These are phyloP conservation scores for Aspergillus proliferans DNA, from an alignment of 2,329 filamentous ascomycete species.

Conservation along the genomic window DNA sequence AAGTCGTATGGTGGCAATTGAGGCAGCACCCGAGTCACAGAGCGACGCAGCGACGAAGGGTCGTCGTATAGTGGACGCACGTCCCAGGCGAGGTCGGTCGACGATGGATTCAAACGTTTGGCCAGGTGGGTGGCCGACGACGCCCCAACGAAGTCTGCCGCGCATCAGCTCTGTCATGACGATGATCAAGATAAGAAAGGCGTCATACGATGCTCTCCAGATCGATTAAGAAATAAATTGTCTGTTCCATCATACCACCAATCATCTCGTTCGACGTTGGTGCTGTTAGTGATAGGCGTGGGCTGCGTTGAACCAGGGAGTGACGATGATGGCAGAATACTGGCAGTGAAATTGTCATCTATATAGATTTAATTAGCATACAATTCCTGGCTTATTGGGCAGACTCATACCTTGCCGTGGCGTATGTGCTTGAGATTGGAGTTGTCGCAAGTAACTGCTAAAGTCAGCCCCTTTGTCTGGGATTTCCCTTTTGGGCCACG, in stretches of 20 bases:
- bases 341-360: conserved; percentile 5
- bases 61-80: conserved; percentile 31
- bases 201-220: conserved; percentile 29
- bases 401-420: conserved; percentile 7
- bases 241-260: conserved; percentile 36
- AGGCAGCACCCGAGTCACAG: conserved; percentile 23
- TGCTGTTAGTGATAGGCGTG: conserved; percentile 12
- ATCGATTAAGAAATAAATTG: conserved; percentile 29
- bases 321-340: neutral
- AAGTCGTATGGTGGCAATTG: conserved; percentile 47
- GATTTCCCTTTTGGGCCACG: neutral
- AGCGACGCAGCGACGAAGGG: conserved; percentile 23
- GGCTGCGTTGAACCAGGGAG: conserved; percentile 10
- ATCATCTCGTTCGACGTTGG: conserved; percentile 27
- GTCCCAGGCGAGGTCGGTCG: conserved; percentile 31
- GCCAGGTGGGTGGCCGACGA: conserved; percentile 31
- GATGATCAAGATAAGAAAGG: neutral
- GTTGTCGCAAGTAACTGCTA: conserved; percentile 26
- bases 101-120: conserved; percentile 28
- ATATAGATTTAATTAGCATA: too few relatives aligned
- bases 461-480: conserved; percentile 2
- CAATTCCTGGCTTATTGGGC: too few relatives aligned
- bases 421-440: conserved; percentile 24
- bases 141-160: conserved; percentile 27
- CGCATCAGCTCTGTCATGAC: neutral